Evolutionary conservation across 2,329 filamentous ascomycete genomes (phyloP).

Genomic region (Colletotrichum noveboracense): DNA sequence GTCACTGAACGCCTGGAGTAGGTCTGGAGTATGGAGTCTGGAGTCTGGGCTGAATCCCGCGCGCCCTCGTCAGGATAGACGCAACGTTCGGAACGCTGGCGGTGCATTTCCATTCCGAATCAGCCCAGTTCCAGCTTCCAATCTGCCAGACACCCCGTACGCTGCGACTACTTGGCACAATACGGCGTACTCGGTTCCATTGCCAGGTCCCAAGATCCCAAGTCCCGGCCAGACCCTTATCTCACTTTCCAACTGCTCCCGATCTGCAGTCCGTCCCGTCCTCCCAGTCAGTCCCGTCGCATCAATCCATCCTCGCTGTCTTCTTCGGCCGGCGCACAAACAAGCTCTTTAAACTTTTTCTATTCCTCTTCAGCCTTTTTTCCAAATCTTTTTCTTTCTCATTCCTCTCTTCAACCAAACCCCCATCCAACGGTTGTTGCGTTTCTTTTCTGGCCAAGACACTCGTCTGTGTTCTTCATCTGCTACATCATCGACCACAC

Average conservation of each 20-base stretch:
- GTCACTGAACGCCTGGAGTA: background rate
- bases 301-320: background rate
- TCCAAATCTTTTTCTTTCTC: background rate
- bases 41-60: background rate
- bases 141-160: background rate
- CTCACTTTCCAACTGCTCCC: background rate
- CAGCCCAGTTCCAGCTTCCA: background rate
- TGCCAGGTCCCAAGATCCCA: background rate
- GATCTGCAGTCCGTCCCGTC: constrained; percentile 2
- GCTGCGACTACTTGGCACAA: background rate
- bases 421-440: background rate
- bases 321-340: constrained; percentile 4
- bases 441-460: background rate
- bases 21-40: background rate
- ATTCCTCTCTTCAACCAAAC: background rate
- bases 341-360: background rate
- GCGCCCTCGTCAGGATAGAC: background rate
- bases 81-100: background rate
- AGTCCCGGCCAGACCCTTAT: background rate
- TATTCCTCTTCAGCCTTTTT: background rate
- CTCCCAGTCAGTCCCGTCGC: background rate
- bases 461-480: background rate
- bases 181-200: background rate
- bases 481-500: background rate
- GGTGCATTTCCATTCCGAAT: background rate